Evolutionary conservation across 192 early-diverging fungal genomes (phyloP), one percentile per base, ranked within the genome.

Genomic region (Pilaira anomala): DNA sequence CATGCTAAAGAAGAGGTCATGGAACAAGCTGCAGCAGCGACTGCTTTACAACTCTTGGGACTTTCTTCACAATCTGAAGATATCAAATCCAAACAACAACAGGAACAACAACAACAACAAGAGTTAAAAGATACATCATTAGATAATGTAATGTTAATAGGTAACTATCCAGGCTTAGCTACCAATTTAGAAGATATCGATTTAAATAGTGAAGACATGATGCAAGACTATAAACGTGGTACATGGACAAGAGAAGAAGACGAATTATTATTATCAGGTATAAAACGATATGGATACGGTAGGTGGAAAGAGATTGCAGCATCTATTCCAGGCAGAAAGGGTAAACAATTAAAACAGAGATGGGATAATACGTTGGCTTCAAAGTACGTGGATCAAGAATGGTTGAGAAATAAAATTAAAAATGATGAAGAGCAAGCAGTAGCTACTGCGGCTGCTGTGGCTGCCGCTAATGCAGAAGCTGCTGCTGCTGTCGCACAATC

Each of bases 201-300:
- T 39, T 51, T 42, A 12, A 39, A 42, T 18, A 30, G 26, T 13
- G 68, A 69, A 30, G 55, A 61, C 26, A 62, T 62, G 51, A 68
- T 24, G 30, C 55, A 68, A n/a, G 60, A 68, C 39, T 65, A 52
- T 49, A 71, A 71, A 44, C 48, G 63, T 21, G 69, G 69, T 44
- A 61, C 42, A 6, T 71, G 69, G 69, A 71, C 69, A 16, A 49
- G 56, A 13, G 69, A 71, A 56, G 69, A 71, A 62, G 69, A 71
- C 44, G 69, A 71, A 7, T 22, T 66, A 30, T 49, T 71, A 22
- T 51, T 71, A 24, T 41, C 58, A 9, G 69, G 69, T 19, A 71
- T 71, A 19, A 71, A 71, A n/a, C 49, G 50, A 5, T 55, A 60
- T 13, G 69, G 69, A 4, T 71, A 71, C 9, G 69, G 69, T 14